Evolutionary conservation across 768 basidiomycete species (phyloP).

Genomic region (Boletus rubescentipes): DNA sequence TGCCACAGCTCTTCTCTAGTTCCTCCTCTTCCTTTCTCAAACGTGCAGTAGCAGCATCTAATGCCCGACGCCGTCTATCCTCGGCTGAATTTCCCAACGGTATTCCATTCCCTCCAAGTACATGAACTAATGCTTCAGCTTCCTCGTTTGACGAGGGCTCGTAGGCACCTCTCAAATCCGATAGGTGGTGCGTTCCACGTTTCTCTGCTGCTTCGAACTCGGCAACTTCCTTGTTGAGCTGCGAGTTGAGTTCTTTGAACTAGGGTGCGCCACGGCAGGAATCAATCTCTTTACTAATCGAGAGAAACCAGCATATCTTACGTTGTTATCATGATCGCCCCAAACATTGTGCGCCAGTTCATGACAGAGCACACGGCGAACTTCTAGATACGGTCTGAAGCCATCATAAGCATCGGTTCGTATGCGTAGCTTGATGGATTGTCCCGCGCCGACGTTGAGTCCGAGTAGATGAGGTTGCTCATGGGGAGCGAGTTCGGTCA

Average conservation of each 20-base stretch:
- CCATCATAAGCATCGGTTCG: constrained; percentile 73
- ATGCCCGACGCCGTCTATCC: constrained; percentile 52
- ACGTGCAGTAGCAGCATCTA: constrained; percentile 63
- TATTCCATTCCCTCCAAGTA: constrained; percentile 50
- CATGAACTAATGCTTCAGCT: constrained; percentile 49
- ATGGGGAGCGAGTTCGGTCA: constrained; percentile 79
- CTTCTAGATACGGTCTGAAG: constrained; percentile 62
- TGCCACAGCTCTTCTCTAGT: constrained; percentile 71
- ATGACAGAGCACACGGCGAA: constrained; percentile 71
- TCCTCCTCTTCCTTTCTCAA: constrained; percentile 67
- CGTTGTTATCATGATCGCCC: constrained; percentile 71
- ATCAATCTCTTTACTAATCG: not conserved
- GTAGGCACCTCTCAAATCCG: constrained; percentile 39
- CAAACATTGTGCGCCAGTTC: constrained; percentile 77
- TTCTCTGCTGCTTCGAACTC: constrained; percentile 58
- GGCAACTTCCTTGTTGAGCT: constrained; percentile 68
- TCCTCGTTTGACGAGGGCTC: constrained; percentile 57
- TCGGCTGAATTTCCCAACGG: constrained; percentile 46
- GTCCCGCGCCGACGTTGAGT: constrained; percentile 61
- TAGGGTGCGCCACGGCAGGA: constrained; percentile 22
- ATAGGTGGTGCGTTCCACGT: constrained; percentile 55
- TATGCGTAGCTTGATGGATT: constrained; percentile 64
- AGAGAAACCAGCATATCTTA: constrained; percentile 33
- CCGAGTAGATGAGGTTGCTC: constrained; percentile 71
- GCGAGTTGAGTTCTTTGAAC: constrained; percentile 79